Percentiles rank a stretch among this genome's conserved stretches.
Conservation (phyloP, 805 yeast genomes). For the Wickerhamiella kazuoi region DNA sequence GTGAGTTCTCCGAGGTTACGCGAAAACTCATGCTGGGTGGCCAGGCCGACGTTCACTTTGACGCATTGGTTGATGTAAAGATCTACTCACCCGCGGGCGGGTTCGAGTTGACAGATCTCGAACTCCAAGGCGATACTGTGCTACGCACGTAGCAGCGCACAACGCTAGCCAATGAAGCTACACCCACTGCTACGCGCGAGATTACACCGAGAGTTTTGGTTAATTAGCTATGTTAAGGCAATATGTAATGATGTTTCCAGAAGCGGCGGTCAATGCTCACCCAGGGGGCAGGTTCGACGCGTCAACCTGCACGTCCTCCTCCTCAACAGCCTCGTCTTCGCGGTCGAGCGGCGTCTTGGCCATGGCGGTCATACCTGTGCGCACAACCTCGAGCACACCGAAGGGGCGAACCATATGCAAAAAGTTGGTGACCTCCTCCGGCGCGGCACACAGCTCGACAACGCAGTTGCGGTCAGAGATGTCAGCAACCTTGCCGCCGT, state of each 20-base stretch:
- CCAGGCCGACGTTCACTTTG: constrained; percentile 22
- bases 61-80: constrained; percentile 24
- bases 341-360: constrained; percentile 78
- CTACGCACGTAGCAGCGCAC: not conserved
- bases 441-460: constrained; percentile 88
- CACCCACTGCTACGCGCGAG: too few species aligned
- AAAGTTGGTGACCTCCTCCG: constrained; percentile 72
- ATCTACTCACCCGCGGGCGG: constrained; percentile 21
- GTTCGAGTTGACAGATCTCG: constrained; percentile 13
- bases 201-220: too few species aligned
- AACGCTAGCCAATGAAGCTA: not conserved
- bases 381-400: constrained; percentile 87
- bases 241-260: too few species aligned
- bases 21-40: constrained; percentile 28
- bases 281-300: constrained; percentile 91
- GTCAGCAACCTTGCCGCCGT: constrained; percentile 87
- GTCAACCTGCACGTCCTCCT: constrained; percentile 50
- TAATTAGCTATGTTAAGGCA: too few species aligned
- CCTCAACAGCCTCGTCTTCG: constrained; percentile 34
- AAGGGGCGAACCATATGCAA: constrained; percentile 84
- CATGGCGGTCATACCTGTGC: constrained; percentile 97
- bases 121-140: constrained; percentile 12
- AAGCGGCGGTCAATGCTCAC: constrained; percentile 28
- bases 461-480: constrained; percentile 85
- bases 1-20: constrained; percentile 28